phyloP scores from a whole-genome alignment of 768 basidiomycete species.

The Trametes villosa region DNA sequence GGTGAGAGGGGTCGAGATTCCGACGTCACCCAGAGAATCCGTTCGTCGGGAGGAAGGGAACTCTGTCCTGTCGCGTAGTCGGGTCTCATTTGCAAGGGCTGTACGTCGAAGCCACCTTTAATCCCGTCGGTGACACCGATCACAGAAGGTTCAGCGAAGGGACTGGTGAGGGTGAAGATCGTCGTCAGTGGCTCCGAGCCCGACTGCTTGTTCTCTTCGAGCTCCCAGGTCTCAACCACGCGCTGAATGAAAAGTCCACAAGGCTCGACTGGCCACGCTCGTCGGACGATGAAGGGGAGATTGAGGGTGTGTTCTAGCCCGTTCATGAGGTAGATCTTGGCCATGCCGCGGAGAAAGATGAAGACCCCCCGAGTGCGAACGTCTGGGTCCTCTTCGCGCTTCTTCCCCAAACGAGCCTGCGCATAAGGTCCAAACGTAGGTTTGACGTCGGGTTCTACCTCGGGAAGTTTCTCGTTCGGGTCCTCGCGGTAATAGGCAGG shows the following conservation, averaged over 20 bases:
- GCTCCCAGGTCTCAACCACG: slow-evolving; percentile 66
- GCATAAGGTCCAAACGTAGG: slow-evolving; percentile 48
- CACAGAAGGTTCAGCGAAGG: slow-evolving; percentile 73
- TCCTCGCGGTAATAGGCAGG: slow-evolving; percentile 37
- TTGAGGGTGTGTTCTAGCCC: slow-evolving; percentile 79
- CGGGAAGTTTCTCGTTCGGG: slow-evolving; percentile 29
- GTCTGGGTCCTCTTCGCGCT: slow-evolving; percentile 44
- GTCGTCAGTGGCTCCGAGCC: slow-evolving; percentile 77
- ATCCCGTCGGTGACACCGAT: slow-evolving; percentile 72
- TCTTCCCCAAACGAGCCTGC: slow-evolving; percentile 35
- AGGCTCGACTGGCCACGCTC: slow-evolving; percentile 78
- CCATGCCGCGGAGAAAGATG: slow-evolving; percentile 76
- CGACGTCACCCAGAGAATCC: slow-evolving; percentile 63
- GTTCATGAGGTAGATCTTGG: slow-evolving; percentile 70
- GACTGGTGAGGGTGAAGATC: slow-evolving; percentile 77
- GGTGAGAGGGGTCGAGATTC: slow-evolving; percentile 45
- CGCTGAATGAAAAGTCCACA: slow-evolving; percentile 83
- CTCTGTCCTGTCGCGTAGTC: slow-evolving; percentile 33
- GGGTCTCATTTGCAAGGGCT: slow-evolving; percentile 17
- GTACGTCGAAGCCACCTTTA: slow-evolving; percentile 46
- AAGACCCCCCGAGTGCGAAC: slow-evolving; percentile 64
- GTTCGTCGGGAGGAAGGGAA: slow-evolving; percentile 65
- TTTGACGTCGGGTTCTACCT: slow-evolving; percentile 32
- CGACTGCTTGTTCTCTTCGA: slow-evolving; percentile 64
- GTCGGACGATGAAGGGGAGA: slow-evolving; percentile 78